A percentile compares a stretch with the other conserved stretches of the same genome.
phyloP scores from a whole-genome alignment of 1,284 basidiomycete species.

The Melampsora americana region DNA sequence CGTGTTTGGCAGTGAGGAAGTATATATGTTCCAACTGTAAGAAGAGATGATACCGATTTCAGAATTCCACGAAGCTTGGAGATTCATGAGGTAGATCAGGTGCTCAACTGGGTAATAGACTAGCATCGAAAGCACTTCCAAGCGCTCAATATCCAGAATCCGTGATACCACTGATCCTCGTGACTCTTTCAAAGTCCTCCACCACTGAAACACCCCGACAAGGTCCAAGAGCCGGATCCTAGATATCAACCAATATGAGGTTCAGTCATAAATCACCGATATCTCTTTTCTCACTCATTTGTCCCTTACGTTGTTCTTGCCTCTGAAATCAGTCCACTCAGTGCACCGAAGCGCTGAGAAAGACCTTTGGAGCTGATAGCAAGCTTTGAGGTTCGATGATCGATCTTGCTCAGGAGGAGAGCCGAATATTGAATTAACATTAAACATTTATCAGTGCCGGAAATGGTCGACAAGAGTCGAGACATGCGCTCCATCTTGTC shows the following conservation, averaged over 20 bases:
- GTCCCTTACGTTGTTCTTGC: constrained; percentile 32
- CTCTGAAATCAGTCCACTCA: constrained; percentile 35
- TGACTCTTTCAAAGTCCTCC: constrained; percentile 12
- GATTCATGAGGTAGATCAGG: neutral
- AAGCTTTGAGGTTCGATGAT: constrained; percentile 4
- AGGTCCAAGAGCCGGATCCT: constrained; percentile 40
- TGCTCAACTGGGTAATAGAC: constrained; percentile 41
- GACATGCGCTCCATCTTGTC: constrained; percentile 29
- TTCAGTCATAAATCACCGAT: neutral
- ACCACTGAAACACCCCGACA: constrained; percentile 31
- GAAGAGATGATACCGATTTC: neutral
- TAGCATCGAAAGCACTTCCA: constrained; percentile 38
- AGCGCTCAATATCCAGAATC: constrained; percentile 20
- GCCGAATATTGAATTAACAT: constrained; percentile 39
- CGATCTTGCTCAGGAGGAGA: constrained; percentile 17
- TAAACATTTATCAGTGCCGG: constrained; percentile 40
- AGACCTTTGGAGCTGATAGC: neutral
- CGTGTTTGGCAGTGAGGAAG: constrained; percentile 29
- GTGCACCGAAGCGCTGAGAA: constrained; percentile 15
- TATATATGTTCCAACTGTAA: constrained; percentile 38
- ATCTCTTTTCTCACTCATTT: neutral
- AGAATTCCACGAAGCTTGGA: neutral
- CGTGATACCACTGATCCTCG: neutral
- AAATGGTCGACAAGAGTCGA: constrained; percentile 36
- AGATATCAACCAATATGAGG: neutral